phyloP scores from a whole-genome alignment of 1,284 basidiomycete species.

The Tylopilus sp. region DNA sequence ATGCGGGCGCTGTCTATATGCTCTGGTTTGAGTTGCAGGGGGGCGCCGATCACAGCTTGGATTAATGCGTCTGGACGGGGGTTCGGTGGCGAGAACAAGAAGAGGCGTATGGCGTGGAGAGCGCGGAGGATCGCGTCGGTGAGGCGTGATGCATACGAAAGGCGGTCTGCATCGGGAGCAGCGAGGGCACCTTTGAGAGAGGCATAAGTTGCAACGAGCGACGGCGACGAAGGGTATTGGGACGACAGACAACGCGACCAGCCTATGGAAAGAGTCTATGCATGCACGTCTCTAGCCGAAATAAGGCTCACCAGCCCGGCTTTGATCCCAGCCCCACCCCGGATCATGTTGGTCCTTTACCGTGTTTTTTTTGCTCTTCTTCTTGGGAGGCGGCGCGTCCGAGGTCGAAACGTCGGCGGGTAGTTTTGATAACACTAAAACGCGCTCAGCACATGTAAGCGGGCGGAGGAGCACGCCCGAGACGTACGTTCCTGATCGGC shows the following conservation, averaged over 20 bases:
- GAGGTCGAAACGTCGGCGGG: slow-evolving; percentile 6
- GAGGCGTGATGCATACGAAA: slow-evolving; percentile 11
- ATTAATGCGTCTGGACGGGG: neutral
- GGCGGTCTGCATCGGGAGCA: slow-evolving; percentile 6
- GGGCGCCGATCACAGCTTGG: neutral
- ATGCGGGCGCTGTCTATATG: slow-evolving; percentile 21
- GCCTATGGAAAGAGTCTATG: slow-evolving; percentile 12
- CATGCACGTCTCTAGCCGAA: neutral
- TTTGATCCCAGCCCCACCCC: slow-evolving; percentile 24
- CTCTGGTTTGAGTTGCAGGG: slow-evolving; percentile 4
- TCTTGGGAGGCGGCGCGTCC: slow-evolving; percentile 25
- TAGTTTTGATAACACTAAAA: slow-evolving; percentile 18
- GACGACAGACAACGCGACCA: slow-evolving; percentile 22
- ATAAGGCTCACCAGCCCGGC: slow-evolving; percentile 14
- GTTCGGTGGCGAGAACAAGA: slow-evolving; percentile 21
- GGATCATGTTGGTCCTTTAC: slow-evolving; percentile 13
- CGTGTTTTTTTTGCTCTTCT: slow-evolving; percentile 27
- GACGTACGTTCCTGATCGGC: slow-evolving; percentile 23
- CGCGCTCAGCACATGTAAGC: neutral
- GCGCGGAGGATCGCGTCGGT: slow-evolving; percentile 21
- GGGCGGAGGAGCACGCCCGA: neutral
- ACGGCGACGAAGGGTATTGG: slow-evolving; percentile 21
- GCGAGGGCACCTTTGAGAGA: slow-evolving; percentile 22
- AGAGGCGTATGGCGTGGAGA: slow-evolving; percentile 18
- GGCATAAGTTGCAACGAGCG: slow-evolving; percentile 22